Evolutionary conservation across 2,329 filamentous ascomycete species (phyloP).

Genomic region (Chaetomium olivaceum): DNA sequence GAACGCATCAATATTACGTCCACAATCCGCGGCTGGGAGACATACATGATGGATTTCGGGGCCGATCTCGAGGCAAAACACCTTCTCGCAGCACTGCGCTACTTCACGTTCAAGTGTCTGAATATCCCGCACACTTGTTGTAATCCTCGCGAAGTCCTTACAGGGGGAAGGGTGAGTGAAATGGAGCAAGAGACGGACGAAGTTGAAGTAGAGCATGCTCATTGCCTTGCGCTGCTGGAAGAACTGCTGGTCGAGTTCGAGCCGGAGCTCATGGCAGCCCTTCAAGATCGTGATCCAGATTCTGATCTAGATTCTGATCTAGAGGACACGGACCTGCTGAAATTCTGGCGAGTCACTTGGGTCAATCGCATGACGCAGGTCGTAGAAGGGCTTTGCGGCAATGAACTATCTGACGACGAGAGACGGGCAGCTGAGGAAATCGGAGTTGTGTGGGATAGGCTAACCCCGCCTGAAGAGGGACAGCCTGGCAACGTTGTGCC

Average conservation of each 20-base stretch:
- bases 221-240: neutral
- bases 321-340: neutral
- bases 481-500: too few species aligned
- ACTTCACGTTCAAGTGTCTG: neutral
- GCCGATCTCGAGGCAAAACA: neutral
- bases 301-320: too few species aligned
- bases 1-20: too few species aligned
- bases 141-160: too few species aligned
- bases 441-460: slow-evolving; percentile 10
- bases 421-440: slow-evolving; percentile 2
- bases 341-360: slow-evolving; percentile 7
- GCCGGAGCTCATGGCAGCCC: neutral
- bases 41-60: too few species aligned
- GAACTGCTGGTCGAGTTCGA: slow-evolving; percentile 12
- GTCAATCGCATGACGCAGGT: neutral
- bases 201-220: neutral
- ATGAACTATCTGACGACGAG: slow-evolving; percentile 8
- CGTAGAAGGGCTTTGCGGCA: neutral
- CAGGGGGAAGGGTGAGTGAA: too few species aligned
- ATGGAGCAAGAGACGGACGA: neutral
- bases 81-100: neutral
- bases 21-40: too few species aligned
- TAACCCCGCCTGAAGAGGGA: neutral
- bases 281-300: slow-evolving; percentile 2
- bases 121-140: neutral